A percentile compares a stretch with the other conserved stretches of the same genome.
phyloP scores from a whole-genome alignment of 495 filamentous ascomycete species.

The Bathelium albidoporum region DNA sequence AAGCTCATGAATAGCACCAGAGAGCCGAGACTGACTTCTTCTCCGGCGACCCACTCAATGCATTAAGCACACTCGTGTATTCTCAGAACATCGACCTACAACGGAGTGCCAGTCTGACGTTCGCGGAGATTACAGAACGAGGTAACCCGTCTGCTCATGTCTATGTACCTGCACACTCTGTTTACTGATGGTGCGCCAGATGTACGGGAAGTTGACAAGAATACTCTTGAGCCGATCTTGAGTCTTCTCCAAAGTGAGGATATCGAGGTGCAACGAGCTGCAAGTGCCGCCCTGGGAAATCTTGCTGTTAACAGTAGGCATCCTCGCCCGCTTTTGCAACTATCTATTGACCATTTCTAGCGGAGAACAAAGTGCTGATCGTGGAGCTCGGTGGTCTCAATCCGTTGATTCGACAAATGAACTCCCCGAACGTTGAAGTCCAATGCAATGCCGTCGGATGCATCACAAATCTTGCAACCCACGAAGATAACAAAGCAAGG shows the following conservation, averaged over 20 bases:
- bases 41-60: constrained; percentile 87
- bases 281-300: constrained; percentile 91
- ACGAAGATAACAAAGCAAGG: constrained; percentile 98
- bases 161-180: too few species aligned
- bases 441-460: constrained; percentile 98
- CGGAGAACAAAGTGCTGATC: constrained; percentile 94
- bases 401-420: constrained; percentile 95
- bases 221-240: constrained; percentile 90
- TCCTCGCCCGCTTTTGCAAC: neutral
- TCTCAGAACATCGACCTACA: constrained; percentile 98
- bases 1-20: constrained; percentile 37
- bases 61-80: constrained; percentile 89
- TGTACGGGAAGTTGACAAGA: constrained; percentile 88
- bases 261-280: constrained; percentile 93
- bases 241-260: constrained; percentile 90
- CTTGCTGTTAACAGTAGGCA: constrained; percentile 88
- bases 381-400: constrained; percentile 81
- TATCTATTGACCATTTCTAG: constrained; percentile 49
- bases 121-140: constrained; percentile 97
- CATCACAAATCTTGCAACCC: constrained; percentile 94
- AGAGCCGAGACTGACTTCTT: constrained; percentile 96
- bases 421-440: constrained; percentile 96
- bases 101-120: constrained; percentile 92
- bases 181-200: constrained; percentile 41
- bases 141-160: constrained; percentile 43